Percentiles rank a stretch among this genome's conserved stretches.
phyloP scores from a whole-genome alignment of 208 protist genomes.

The Trypanosoma grayi region DNA sequence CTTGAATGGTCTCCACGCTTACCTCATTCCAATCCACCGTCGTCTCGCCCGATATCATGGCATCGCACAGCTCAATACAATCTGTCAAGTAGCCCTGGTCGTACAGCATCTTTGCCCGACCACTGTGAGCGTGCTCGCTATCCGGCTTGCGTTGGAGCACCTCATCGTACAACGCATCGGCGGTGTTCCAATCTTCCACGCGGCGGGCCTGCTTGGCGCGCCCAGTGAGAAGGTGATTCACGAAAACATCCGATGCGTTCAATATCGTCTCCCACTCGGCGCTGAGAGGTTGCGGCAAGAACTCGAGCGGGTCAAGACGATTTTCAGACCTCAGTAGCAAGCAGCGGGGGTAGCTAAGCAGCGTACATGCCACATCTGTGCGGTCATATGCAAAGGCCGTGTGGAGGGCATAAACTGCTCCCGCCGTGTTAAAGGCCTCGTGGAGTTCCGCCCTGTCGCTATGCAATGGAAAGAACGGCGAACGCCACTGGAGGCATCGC shows the following conservation, averaged over 20 bases:
- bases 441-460: constrained; percentile 1
- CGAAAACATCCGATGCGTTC: constrained; percentile 19
- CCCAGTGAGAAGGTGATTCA: constrained; percentile 21
- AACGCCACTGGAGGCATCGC: constrained; percentile 6
- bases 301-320: constrained; percentile 17
- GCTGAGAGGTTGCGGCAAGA: constrained; percentile 4
- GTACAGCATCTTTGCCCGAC: constrained; percentile 17
- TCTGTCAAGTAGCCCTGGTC: constrained; percentile 18
- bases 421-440: constrained; percentile 5
- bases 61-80: constrained; percentile 25
- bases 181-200: constrained; percentile 3
- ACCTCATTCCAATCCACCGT: constrained; percentile 21
- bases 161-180: constrained; percentile 12
- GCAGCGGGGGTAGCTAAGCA: constrained; percentile 9
- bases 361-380: constrained; percentile 4
- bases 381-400: constrained; percentile 25
- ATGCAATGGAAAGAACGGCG: constrained; percentile 9
- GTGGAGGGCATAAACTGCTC: constrained; percentile 30
- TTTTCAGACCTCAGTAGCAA: constrained; percentile 20
- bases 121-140: constrained; percentile 14
- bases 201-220: constrained; percentile 14
- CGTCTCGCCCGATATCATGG: constrained; percentile 16
- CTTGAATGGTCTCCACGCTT: constrained; percentile 5
- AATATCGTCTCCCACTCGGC: constrained; percentile 11
- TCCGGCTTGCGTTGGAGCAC: constrained; percentile 9